A percentile compares a stretch with the other conserved stretches of the same genome.
These are phyloP conservation scores for Trypanosoma cruzi DNA, from an alignment of 208 protist species.

Conservation along the genomic window DNA sequence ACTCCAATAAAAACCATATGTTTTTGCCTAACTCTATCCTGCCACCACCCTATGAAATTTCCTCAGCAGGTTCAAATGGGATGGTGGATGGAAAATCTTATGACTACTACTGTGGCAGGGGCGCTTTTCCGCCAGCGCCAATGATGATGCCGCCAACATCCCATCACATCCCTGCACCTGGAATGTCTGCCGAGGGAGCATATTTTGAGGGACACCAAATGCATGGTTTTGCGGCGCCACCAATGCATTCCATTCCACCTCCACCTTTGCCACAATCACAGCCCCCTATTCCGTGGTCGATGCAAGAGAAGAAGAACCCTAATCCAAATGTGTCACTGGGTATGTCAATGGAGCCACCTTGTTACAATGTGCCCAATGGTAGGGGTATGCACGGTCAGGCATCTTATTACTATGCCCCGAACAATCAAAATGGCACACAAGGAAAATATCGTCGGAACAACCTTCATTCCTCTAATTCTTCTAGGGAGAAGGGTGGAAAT, in stretches of 20 bases:
- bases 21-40: not conserved
- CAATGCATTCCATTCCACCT: not conserved
- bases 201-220: slow-evolving; percentile 6
- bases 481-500: not conserved
- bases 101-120: not conserved
- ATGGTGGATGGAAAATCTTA: not conserved
- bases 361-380: not conserved
- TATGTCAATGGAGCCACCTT: not conserved
- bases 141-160: not conserved
- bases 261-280: not conserved
- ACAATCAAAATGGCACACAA: not conserved
- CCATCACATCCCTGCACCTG: not conserved
- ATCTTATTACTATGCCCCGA: not conserved
- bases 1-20: not conserved
- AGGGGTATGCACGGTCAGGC: not conserved
- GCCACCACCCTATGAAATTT: slow-evolving; percentile 6
- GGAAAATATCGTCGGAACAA: not conserved
- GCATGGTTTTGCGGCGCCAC: not conserved
- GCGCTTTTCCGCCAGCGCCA: not conserved
- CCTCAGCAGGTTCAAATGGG: not conserved
- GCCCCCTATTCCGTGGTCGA: not conserved
- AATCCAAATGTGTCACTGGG: not conserved
- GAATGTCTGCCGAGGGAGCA: slow-evolving; percentile 4
- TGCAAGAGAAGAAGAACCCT: not conserved
- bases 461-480: not conserved